A percentile compares a stretch with the other conserved stretches of the same genome.
phyloP scores from a whole-genome alignment of 2,329 filamentous ascomycete species.

The Pestalotiopsis sp. region DNA sequence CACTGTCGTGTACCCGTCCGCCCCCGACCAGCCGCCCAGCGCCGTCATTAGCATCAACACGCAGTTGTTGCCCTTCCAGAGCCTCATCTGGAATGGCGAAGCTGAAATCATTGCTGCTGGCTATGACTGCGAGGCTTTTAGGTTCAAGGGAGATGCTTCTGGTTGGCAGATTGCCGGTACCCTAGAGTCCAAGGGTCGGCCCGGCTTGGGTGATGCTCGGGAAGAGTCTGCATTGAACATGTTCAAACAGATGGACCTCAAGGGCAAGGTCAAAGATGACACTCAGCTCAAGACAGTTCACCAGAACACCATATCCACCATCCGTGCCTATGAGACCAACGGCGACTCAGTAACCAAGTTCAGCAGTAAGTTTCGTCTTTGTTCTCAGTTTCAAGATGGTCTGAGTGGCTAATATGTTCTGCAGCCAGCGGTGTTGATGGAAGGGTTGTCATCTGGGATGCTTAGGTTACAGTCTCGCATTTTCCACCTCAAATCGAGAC shows the following conservation, averaged over 20 bases:
- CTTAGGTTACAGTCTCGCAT: conserved; percentile 44
- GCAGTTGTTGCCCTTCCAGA: conserved; percentile 89
- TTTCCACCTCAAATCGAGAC: conserved; percentile 16
- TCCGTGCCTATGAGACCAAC: conserved; percentile 74
- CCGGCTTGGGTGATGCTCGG: conserved; percentile 62
- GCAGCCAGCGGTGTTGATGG: conserved; percentile 82
- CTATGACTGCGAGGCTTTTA: conserved; percentile 88
- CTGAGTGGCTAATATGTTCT: conserved; percentile 28
- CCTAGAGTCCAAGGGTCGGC: conserved; percentile 72
- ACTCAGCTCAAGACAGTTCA: conserved; percentile 94
- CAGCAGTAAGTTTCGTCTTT: conserved; percentile 69
- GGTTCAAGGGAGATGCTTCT: conserved; percentile 75
- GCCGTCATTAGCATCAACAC: conserved; percentile 91
- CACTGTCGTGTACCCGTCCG: conserved; percentile 93
- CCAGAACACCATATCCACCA: conserved; percentile 91
- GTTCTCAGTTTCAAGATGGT: conserved; percentile 20
- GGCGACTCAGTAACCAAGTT: conserved; percentile 74
- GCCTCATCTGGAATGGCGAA: conserved; percentile 89
- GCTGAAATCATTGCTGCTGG: conserved; percentile 94
- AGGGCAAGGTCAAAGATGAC: conserved; percentile 89
- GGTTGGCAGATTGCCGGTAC: conserved; percentile 87
- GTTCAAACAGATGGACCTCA: conserved; percentile 98
- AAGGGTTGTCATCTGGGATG: conserved; percentile 77
- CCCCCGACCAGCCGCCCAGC: conserved; percentile 84
- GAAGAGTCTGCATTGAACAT: conserved; percentile 97